Evolutionary conservation across 768 basidiomycete species (phyloP).

Genomic region (Boletus sensibilis): DNA sequence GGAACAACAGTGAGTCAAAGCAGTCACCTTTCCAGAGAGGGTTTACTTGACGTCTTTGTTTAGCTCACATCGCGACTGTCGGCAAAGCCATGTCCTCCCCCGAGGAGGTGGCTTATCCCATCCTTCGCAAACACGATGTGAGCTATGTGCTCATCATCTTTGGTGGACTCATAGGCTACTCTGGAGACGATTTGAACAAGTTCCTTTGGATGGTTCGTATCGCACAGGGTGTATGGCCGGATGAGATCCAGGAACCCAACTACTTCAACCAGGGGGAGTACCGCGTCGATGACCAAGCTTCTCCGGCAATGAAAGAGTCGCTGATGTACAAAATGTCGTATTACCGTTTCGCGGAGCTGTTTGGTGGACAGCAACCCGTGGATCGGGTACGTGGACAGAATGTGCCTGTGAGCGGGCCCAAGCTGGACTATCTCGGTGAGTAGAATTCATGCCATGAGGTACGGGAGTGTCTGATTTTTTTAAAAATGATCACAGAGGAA

Average conservation of each 20-base stretch:
- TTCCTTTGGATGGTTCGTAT: conserved; percentile 99
- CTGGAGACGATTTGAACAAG: conserved; percentile 99
- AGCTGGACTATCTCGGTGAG: conserved; percentile 85
- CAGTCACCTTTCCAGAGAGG: background rate
- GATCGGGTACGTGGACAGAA: conserved; percentile 91
- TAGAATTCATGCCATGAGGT: conserved; percentile 2
- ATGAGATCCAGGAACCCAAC: conserved; percentile 92
- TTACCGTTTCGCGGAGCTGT: conserved; percentile 91
- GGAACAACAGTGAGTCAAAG: conserved; percentile 89
- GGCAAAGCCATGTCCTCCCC: conserved; percentile 96
- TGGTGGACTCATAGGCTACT: conserved; percentile 94
- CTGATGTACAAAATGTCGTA: conserved; percentile 99
- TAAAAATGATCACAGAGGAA: conserved; percentile 57
- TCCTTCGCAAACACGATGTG: conserved; percentile 95
- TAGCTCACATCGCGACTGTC: conserved; percentile 97
- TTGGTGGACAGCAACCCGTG: conserved; percentile 65
- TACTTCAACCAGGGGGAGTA: conserved; percentile 98
- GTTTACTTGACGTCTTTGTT: conserved; percentile 8
- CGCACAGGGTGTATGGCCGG: conserved; percentile 95
- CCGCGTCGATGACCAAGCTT: conserved; percentile 82
- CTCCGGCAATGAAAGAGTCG: conserved; percentile 87
- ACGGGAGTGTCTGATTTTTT: background rate
- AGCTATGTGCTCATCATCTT: conserved; percentile 98
- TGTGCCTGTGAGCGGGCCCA: conserved; percentile 73
- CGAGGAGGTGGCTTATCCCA: conserved; percentile 96